Base-by-base conservation (phyloP, 2,329 filamentous ascomycete species). In the Aspergillus sergii region DNA sequence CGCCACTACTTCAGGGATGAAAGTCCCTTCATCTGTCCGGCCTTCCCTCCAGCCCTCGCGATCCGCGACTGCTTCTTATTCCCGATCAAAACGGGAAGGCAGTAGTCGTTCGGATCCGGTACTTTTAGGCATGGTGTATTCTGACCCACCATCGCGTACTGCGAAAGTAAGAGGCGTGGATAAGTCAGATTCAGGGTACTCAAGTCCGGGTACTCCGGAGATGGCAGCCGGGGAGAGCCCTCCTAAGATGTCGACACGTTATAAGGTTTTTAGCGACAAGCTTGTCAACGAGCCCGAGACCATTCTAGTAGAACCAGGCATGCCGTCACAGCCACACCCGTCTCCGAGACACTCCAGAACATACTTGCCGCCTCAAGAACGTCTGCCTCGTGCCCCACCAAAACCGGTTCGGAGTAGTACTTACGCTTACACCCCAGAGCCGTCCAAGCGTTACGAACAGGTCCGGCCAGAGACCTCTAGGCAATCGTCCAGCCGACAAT, bases 111-210 rank as follows among this genome's bases (percentile, higher is more conserved):
- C 62, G 36, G 71, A 67, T 64, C 68, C 72, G 23, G 71, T 71
- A 11, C 67, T 76, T 14, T 46, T 68, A 36, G 68, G 67, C 55
- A 74, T 76, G 68, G 67, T 68, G 36, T 71, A 71, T 26, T 68
- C 72, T n/a, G 59, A 70, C 3, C 57, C 67, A 7, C 71, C 74
- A 8, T 48, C 73, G 14, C 76, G 78, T 46, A 69, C 75, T 2
- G 76, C 79, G 12, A 80, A 78, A 55, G 61, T 76, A 48, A 76
- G 77, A 59, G 71, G 71, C 34, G 59, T 67, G 30, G 75, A 80
- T 36, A 73, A 73, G 48, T 73, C 78, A 34, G 81, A 83, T 60
- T 82, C 80, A 4, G 79, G 79, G 3, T 81, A 82, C 61, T 81
- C 79, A 7, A 82, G 78, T 66, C 79, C 81, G 11, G 75, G 74